phyloP scores from a whole-genome alignment of 1,139 yeast species.

The Wickerhamiella infanticola region DNA sequence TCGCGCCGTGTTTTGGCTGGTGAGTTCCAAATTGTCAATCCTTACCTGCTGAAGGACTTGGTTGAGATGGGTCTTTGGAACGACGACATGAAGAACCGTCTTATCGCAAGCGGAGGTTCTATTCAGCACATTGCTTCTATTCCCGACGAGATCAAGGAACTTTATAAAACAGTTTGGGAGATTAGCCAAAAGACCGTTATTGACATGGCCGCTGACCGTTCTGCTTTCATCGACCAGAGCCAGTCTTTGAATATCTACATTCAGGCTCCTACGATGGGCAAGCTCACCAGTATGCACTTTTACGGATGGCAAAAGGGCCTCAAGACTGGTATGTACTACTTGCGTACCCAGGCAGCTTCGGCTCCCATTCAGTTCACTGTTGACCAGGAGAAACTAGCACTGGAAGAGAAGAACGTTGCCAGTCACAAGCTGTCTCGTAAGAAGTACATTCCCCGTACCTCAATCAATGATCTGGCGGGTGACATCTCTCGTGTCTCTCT shows the following conservation, averaged over 20 bases:
- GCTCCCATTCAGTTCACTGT: constrained; percentile 89
- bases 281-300: constrained; percentile 93
- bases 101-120: constrained; percentile 72
- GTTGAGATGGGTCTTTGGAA: constrained; percentile 77
- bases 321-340: constrained; percentile 95
- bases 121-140: constrained; percentile 62
- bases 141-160: constrained; percentile 59
- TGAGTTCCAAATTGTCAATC: constrained; percentile 78
- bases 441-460: constrained; percentile 19
- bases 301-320: constrained; percentile 95
- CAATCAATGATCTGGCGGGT: constrained; percentile 6
- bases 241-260: constrained; percentile 82
- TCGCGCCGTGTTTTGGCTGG: constrained; percentile 79
- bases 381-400: constrained; percentile 38
- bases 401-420: constrained; percentile 20
- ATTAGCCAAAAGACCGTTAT: constrained; percentile 74
- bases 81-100: constrained; percentile 63
- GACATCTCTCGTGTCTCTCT: constrained; percentile 8
- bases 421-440: constrained; percentile 20
- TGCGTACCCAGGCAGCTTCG: constrained; percentile 90
- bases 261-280: constrained; percentile 80
- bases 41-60: constrained; percentile 63
- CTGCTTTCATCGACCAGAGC: constrained; percentile 86
- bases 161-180: constrained; percentile 96
- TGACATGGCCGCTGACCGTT: constrained; percentile 93